A percentile compares a stretch with the other conserved stretches of the same genome.
Evolutionary conservation across 1,139 yeast species (phyloP).

Genomic region (Magnusiomyces ingens): DNA sequence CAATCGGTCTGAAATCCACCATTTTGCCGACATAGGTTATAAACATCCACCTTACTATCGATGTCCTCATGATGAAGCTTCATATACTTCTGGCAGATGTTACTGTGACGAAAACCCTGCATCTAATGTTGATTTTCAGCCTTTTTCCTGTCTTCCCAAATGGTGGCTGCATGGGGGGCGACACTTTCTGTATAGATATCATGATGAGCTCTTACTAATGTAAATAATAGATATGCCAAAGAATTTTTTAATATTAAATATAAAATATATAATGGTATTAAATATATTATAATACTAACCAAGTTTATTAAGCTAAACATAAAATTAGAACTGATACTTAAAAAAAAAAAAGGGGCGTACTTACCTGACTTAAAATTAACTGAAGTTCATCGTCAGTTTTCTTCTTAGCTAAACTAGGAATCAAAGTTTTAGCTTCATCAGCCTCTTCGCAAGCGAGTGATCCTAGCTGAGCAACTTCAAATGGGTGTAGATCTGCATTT

Average conservation of each 20-base stretch:
- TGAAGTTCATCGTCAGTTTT: slow-evolving; percentile 84
- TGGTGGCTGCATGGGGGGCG: slow-evolving; percentile 67
- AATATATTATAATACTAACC: not conserved
- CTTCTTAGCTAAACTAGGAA: slow-evolving; percentile 77
- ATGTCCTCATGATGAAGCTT: slow-evolving; percentile 58
- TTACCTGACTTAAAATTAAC: slow-evolving; percentile 76
- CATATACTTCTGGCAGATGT: slow-evolving; percentile 54
- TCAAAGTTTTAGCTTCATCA: slow-evolving; percentile 91
- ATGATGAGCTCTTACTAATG: slow-evolving; percentile 15
- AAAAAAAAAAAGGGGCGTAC: slow-evolving; percentile 10
- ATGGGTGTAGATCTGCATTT: slow-evolving; percentile 73
- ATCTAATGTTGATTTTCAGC: slow-evolving; percentile 49
- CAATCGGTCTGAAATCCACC: slow-evolving; percentile 65
- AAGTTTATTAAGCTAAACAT: slow-evolving; percentile 1
- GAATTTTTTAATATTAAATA: slow-evolving; percentile 8
- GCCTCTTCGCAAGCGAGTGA: slow-evolving; percentile 94
- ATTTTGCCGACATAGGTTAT: slow-evolving; percentile 89
- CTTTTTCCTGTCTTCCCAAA: slow-evolving; percentile 67
- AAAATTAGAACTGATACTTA: not conserved
- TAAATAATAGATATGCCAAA: not conserved
- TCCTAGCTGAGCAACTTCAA: slow-evolving; percentile 92
- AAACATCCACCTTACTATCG: slow-evolving; percentile 72
- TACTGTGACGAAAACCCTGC: slow-evolving; percentile 47
- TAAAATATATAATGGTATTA: not conserved
- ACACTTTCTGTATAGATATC: slow-evolving; percentile 28